Evolutionary conservation across 169 alveolate genomes (phyloP).

Genomic region (Plasmodium coatneyi): DNA sequence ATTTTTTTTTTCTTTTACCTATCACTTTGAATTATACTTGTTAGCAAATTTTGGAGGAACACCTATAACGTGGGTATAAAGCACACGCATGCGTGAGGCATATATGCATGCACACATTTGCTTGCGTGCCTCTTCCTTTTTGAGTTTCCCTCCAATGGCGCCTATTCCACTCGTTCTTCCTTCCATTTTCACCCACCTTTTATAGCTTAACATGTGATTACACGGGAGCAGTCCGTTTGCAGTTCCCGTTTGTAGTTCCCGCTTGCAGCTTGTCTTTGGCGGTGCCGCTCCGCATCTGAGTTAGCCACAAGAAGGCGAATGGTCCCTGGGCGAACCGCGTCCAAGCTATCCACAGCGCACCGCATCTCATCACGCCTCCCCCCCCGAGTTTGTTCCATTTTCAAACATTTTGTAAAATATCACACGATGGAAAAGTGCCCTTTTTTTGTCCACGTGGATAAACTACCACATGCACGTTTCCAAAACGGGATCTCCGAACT

Average conservation of each 20-base stretch:
- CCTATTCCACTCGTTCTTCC: neutral
- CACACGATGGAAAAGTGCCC: neutral
- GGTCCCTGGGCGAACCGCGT: neutral
- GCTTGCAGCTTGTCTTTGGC: neutral
- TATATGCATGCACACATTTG: neutral
- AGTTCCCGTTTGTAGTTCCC: neutral
- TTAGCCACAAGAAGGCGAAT: neutral
- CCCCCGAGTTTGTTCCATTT: conserved; percentile 32
- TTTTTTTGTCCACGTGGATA: conserved; percentile 1
- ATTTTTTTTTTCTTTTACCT: neutral
- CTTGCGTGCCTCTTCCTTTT: neutral
- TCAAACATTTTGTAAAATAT: conserved; percentile 12
- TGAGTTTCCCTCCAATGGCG: neutral
- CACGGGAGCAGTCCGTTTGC: neutral
- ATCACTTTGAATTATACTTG: neutral
- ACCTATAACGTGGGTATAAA: neutral
- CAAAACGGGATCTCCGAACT: conserved; percentile 2
- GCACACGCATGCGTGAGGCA: neutral
- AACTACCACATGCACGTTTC: conserved; percentile 1
- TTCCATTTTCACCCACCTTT: conserved; percentile 8
- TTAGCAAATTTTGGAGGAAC: neutral
- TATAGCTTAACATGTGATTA: conserved; percentile 35
- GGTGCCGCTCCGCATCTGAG: conserved; percentile 2
- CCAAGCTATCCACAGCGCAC: neutral
- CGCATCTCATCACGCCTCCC: neutral